Conservation (phyloP, 2,329 filamentous ascomycete species). For the Aspergillus pseudonomiae region DNA sequence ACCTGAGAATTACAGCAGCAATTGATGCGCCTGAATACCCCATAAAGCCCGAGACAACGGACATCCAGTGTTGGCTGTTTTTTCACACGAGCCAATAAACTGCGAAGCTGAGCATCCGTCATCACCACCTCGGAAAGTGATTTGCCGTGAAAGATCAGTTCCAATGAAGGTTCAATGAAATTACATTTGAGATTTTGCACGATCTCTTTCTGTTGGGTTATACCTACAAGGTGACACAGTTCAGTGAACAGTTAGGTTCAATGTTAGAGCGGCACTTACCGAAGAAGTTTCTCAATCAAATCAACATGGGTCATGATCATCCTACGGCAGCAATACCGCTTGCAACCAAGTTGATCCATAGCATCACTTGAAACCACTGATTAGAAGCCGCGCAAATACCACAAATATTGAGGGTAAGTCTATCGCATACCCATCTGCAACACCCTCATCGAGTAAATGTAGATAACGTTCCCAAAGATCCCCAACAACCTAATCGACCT, state of each 20-base stretch:
- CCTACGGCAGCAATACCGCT: slow-evolving; percentile 95
- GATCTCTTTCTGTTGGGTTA: slow-evolving; percentile 36
- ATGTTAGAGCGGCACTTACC: slow-evolving; percentile 58
- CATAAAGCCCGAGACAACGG: not conserved
- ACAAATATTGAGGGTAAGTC: not conserved
- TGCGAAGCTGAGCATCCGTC: not conserved
- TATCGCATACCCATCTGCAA: slow-evolving; percentile 69
- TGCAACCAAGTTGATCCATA: slow-evolving; percentile 91
- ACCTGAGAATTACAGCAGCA: too few relatives aligned
- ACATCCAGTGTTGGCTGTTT: not conserved
- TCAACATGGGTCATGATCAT: slow-evolving; percentile 99
- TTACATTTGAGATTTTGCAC: slow-evolving; percentile 22
- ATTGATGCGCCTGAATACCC: not conserved
- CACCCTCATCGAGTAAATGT: slow-evolving; percentile 77
- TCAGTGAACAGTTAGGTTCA: not conserved
- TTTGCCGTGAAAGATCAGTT: not conserved
- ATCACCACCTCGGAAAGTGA: not conserved
- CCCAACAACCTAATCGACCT: slow-evolving; percentile 73
- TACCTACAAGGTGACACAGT: slow-evolving; percentile 24
- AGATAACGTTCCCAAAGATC: slow-evolving; percentile 98
- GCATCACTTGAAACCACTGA: slow-evolving; percentile 68
- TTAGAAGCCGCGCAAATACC: slow-evolving; percentile 14
- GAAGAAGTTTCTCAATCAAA: slow-evolving; percentile 95
- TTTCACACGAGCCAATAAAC: not conserved
- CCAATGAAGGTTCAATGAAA: not conserved